Conservation (phyloP, 129 eudicot genomes). For the Pittosporum tobira region DNA sequence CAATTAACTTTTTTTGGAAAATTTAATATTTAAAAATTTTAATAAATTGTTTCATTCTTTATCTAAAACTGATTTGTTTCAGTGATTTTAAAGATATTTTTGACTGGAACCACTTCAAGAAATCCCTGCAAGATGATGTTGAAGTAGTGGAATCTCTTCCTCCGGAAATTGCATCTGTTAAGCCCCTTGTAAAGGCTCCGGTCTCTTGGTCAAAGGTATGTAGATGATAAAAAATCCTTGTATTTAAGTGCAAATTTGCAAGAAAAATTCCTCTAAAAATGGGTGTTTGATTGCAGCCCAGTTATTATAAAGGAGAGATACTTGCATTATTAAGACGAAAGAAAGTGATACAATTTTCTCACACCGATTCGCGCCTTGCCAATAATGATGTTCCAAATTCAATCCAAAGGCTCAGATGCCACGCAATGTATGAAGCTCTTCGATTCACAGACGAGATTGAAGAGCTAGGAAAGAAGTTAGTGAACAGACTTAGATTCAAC, state of each 20-base stretch:
- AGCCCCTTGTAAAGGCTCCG: slow-evolving; percentile 34
- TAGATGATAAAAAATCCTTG: background rate
- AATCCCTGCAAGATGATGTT: slow-evolving; percentile 38
- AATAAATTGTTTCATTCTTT: background rate
- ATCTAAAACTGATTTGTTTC: slow-evolving; percentile 20
- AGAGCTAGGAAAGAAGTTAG: slow-evolving; percentile 28
- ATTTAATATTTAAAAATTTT: too few relatives aligned
- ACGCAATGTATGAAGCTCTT: slow-evolving; percentile 56
- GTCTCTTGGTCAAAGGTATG: slow-evolving; percentile 71
- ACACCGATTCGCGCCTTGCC: slow-evolving; percentile 49
- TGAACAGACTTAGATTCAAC: slow-evolving; percentile 29
- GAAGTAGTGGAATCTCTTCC: slow-evolving; percentile 53
- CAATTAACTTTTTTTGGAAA: too few relatives aligned
- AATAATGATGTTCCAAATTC: slow-evolving; percentile 49
- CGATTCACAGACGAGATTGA: slow-evolving; percentile 35
- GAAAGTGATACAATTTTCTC: slow-evolving; percentile 41
- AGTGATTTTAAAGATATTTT: slow-evolving; percentile 61
- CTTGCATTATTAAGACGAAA: slow-evolving; percentile 25
- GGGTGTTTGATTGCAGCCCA: slow-evolving; percentile 30
- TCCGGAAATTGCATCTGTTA: slow-evolving; percentile 13
- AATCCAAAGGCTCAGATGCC: slow-evolving; percentile 63
- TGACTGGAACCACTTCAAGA: slow-evolving; percentile 44
- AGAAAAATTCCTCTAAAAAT: background rate
- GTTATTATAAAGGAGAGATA: slow-evolving; percentile 42
- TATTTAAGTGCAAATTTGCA: background rate